Percentiles rank a stretch among this genome's conserved stretches.
Evolutionary conservation across 2,329 filamentous ascomycete species (phyloP).

Genomic region (Hymenoscyphus scutula): DNA sequence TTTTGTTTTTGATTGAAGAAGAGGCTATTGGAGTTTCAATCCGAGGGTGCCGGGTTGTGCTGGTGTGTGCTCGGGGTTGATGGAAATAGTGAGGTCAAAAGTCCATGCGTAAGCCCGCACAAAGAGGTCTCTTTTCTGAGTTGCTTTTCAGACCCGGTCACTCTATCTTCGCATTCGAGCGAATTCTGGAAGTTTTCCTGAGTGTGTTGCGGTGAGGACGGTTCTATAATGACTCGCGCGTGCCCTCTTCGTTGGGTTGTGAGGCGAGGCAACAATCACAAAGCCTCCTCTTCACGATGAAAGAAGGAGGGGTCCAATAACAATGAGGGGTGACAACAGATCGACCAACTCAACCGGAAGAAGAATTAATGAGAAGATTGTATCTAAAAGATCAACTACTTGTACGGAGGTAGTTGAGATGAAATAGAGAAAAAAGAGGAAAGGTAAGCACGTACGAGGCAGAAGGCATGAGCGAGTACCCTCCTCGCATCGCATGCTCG

Average conservation of each 20-base stretch:
- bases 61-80: neutral
- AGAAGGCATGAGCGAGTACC: neutral
- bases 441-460: neutral
- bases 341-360: neutral
- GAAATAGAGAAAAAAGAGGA: neutral
- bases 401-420: neutral
- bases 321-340: neutral
- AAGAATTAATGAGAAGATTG: neutral
- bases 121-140: neutral
- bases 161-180: neutral
- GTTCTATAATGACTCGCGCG: neutral
- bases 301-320: neutral
- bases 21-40: neutral
- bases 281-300: neutral
- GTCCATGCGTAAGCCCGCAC: neutral
- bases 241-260: neutral
- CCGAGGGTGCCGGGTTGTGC: neutral
- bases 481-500: neutral
- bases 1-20: neutral
- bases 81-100: neutral
- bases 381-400: neutral
- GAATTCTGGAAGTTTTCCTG: neutral
- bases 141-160: neutral
- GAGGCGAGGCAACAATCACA: conserved; percentile 1
- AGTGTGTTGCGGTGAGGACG: conserved; percentile 2